These are phyloP conservation scores for Phyllosticta citriasiana DNA, from an alignment of 2,329 filamentous ascomycete species.

Conservation along the genomic window DNA sequence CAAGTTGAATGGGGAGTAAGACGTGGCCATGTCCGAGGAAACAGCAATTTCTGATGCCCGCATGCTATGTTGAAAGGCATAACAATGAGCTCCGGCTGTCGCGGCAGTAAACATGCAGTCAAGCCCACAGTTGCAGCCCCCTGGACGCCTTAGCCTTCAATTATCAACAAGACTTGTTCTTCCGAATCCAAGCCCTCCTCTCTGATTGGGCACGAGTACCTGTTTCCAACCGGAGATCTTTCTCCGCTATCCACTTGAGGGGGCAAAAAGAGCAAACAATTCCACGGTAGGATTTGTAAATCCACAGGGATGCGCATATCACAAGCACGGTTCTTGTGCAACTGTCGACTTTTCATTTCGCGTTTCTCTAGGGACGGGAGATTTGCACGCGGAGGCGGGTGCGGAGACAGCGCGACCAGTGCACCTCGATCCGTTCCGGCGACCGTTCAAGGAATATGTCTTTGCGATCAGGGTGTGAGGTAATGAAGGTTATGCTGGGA, in stretches of 20 bases:
- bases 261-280: not conserved
- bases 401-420: not conserved
- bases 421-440: not conserved
- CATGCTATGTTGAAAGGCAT: not conserved
- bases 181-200: not conserved
- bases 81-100: not conserved
- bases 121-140: not conserved
- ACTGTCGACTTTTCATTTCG: not conserved
- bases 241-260: not conserved
- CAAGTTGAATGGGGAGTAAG: constrained; percentile 2
- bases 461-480: not conserved
- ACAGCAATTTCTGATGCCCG: not conserved
- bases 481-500: not conserved
- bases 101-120: not conserved
- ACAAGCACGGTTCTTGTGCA: not conserved
- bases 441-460: not conserved
- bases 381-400: not conserved
- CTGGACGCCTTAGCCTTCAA: not conserved
- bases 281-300: not conserved
- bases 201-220: not conserved
- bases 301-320: not conserved
- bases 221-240: not conserved
- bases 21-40: not conserved
- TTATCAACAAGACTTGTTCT: not conserved
- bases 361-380: not conserved